Evolutionary conservation across 176 grass and related monocot species (phyloP).

Genomic region (Triticum urartu): DNA sequence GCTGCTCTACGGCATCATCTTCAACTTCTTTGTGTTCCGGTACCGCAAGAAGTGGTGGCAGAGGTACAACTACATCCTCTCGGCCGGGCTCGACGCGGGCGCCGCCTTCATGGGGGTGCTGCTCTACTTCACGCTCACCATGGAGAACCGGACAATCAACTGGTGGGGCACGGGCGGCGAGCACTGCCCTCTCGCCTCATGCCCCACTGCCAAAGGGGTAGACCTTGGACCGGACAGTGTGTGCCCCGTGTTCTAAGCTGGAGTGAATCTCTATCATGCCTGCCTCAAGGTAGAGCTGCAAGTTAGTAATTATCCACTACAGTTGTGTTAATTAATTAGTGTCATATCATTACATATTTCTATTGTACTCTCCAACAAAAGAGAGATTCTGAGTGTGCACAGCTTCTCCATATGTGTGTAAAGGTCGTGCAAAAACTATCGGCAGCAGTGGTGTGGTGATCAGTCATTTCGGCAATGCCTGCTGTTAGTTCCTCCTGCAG

Average conservation of each 20-base stretch:
- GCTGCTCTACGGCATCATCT: slow-evolving; percentile 55
- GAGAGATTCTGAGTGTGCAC: too few relatives aligned
- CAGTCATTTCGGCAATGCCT: slow-evolving; percentile 4
- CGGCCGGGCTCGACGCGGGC: slow-evolving; percentile 53
- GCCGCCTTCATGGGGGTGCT: slow-evolving; percentile 82
- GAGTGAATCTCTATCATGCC: background rate
- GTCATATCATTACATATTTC: background rate
- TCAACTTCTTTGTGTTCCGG: slow-evolving; percentile 80
- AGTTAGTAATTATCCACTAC: background rate
- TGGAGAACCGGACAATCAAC: slow-evolving; percentile 46
- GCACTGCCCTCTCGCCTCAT: slow-evolving; percentile 64
- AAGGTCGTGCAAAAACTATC: background rate
- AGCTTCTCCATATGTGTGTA: background rate
- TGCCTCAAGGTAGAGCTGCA: background rate
- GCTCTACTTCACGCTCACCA: slow-evolving; percentile 64
- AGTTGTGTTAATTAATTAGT: background rate
- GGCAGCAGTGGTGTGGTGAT: background rate
- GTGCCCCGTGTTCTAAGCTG: slow-evolving; percentile 51
- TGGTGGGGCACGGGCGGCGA: slow-evolving; percentile 75
- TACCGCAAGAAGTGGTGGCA: slow-evolving; percentile 83
- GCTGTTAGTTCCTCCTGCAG: background rate
- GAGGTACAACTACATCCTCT: slow-evolving; percentile 92
- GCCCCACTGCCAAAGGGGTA: slow-evolving; percentile 59
- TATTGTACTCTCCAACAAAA: too few relatives aligned
- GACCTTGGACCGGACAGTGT: slow-evolving; percentile 15